A percentile compares a stretch with the other conserved stretches of the same genome.
These are phyloP conservation scores for Coemansia erecta DNA, from an alignment of 192 early-diverging fungal genomes.

Conservation along the genomic window DNA sequence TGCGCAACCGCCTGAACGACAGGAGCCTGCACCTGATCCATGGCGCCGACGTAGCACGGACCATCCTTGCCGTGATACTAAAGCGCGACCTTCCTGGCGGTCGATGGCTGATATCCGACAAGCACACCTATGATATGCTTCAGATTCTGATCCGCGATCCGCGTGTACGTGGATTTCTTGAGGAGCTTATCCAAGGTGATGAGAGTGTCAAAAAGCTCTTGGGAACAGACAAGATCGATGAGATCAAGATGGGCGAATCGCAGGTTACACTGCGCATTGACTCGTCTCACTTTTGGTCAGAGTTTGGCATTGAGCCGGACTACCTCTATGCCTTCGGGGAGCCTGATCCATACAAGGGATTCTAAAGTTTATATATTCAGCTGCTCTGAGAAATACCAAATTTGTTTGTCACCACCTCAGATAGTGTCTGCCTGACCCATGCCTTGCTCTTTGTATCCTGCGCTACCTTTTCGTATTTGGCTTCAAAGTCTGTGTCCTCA, in stretches of 20 bases:
- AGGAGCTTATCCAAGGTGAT: slow-evolving; percentile 18
- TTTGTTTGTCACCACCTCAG: neutral
- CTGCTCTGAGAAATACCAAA: neutral
- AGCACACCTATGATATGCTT: slow-evolving; percentile 35
- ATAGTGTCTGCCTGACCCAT: slow-evolving; percentile 26
- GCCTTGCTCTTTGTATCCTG: slow-evolving; percentile 30
- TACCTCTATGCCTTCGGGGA: slow-evolving; percentile 17
- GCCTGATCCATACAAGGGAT: slow-evolving; percentile 19
- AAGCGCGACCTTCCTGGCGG: slow-evolving; percentile 5
- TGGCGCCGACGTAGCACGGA: slow-evolving; percentile 38
- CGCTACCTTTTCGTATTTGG: slow-evolving; percentile 22
- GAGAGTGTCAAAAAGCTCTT: slow-evolving; percentile 15
- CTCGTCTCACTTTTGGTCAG: slow-evolving; percentile 41
- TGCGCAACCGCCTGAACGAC: slow-evolving; percentile 29
- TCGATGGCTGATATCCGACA: slow-evolving; percentile 46
- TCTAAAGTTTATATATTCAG: slow-evolving; percentile 3
- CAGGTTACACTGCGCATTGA: slow-evolving; percentile 37
- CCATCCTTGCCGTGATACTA: slow-evolving; percentile 6
- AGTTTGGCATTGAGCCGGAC: slow-evolving; percentile 21
- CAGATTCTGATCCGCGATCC: slow-evolving; percentile 25
- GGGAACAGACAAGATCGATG: slow-evolving; percentile 13
- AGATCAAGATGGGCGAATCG: slow-evolving; percentile 23
- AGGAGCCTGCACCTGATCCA: slow-evolving; percentile 47
- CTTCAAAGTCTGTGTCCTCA: slow-evolving; percentile 19
- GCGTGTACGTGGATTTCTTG: slow-evolving; percentile 19